Percentiles rank a stretch among this genome's conserved stretches.
Conservation (phyloP, 768 basidiomycete species). For the Lentinula boryana region DNA sequence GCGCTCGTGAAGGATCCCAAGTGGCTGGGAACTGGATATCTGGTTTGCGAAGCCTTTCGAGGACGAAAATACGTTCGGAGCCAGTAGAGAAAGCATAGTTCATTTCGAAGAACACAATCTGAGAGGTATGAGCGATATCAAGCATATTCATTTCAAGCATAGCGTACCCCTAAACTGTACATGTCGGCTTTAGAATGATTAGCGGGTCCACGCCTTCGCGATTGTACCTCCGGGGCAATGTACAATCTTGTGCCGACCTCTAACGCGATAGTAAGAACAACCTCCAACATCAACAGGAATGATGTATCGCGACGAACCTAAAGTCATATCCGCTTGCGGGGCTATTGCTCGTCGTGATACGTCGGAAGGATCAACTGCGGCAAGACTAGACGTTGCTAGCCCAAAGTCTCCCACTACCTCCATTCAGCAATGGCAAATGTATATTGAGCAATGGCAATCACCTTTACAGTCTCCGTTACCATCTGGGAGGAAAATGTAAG, state of each 20-base stretch:
- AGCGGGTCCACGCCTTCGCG: conserved; percentile 46
- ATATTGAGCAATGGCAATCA: not conserved
- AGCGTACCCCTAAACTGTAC: conserved; percentile 84
- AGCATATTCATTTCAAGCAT: not conserved
- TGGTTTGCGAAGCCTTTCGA: conserved; percentile 72
- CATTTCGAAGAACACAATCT: conserved; percentile 99
- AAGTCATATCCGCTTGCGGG: conserved; percentile 64
- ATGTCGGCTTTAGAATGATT: conserved; percentile 90
- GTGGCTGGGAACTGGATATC: conserved; percentile 68
- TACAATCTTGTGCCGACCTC: conserved; percentile 90
- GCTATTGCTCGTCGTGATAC: conserved; percentile 38
- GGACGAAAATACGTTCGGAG: conserved; percentile 77
- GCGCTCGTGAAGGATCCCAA: conserved; percentile 59
- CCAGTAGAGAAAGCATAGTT: conserved; percentile 79
- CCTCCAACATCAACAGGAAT: not conserved
- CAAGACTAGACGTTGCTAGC: conserved; percentile 76
- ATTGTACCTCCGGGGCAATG: conserved; percentile 88
- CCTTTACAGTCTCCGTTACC: conserved; percentile 77
- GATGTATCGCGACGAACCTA: conserved; percentile 37
- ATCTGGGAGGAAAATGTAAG: conserved; percentile 34
- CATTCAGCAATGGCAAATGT: not conserved
- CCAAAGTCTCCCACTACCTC: conserved; percentile 88
- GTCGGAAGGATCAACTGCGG: conserved; percentile 72
- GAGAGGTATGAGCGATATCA: not conserved
- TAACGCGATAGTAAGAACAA: conserved; percentile 16